Conservation (phyloP, 305 asterid species). For the Solanum hybrid region DNA sequence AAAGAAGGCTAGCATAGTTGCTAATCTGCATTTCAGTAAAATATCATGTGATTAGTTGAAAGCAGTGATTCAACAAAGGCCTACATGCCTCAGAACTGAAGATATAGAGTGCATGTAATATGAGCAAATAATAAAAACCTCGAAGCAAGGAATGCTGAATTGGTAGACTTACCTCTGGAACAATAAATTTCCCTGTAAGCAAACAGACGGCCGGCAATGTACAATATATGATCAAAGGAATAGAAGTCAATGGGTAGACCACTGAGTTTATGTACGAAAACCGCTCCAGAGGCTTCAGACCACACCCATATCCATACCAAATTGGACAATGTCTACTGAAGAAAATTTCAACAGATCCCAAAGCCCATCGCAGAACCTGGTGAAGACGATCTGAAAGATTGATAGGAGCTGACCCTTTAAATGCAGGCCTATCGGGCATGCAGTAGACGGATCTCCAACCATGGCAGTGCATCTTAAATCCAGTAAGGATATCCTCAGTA, state of each 20-base stretch:
- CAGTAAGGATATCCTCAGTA: slow-evolving; percentile 93
- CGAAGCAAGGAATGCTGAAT: background rate
- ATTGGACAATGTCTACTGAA: slow-evolving; percentile 93
- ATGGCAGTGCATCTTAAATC: slow-evolving; percentile 95
- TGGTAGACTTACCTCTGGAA: slow-evolving; percentile 58
- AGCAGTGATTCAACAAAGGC: background rate
- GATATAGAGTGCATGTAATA: background rate
- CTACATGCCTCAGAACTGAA: background rate
- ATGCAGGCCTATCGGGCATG: slow-evolving; percentile 75
- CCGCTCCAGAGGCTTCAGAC: slow-evolving; percentile 87
- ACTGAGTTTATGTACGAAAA: slow-evolving; percentile 83
- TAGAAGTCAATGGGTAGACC: slow-evolving; percentile 77
- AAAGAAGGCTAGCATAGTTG: slow-evolving; percentile 81
- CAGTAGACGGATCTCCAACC: slow-evolving; percentile 98
- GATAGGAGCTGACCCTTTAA: slow-evolving; percentile 93
- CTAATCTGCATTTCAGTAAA: slow-evolving; percentile 47
- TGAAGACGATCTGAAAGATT: slow-evolving; percentile 93
- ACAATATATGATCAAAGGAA: slow-evolving; percentile 80
- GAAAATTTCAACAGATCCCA: slow-evolving; percentile 87
- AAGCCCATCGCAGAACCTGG: slow-evolving; percentile 96
- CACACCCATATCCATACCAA: slow-evolving; percentile 94
- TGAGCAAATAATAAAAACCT: background rate
- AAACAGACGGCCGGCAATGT: slow-evolving; percentile 92
- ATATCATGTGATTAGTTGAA: background rate
- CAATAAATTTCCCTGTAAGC: slow-evolving; percentile 80